Conservation (phyloP, 805 yeast genomes). For the Yamadazyma phyllophila region DNA sequence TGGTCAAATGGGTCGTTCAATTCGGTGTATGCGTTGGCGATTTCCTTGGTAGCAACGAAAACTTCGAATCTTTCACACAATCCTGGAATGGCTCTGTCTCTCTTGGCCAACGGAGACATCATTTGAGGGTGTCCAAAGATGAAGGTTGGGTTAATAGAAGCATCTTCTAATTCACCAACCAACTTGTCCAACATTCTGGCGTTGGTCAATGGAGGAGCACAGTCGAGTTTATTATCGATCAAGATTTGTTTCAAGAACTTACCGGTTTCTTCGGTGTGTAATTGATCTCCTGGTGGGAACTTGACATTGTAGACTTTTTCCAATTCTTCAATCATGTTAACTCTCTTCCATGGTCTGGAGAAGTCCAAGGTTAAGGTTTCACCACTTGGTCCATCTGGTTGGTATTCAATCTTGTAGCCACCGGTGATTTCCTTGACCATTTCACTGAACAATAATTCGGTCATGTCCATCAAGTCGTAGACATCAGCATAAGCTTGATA, state of each 20-base stretch:
- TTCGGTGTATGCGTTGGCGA: conserved; percentile 97
- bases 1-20: conserved; percentile 99
- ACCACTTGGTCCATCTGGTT: conserved; percentile 91
- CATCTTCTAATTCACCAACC: conserved; percentile 94
- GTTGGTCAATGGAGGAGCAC: conserved; percentile 91
- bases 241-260: conserved; percentile 80
- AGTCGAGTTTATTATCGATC: conserved; percentile 77
- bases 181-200: conserved; percentile 98
- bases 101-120: conserved; percentile 99
- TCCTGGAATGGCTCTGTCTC: conserved; percentile 88
- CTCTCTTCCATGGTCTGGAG: conserved; percentile 97
- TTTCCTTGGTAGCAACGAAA: conserved; percentile 97
- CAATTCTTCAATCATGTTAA: conserved; percentile 94
- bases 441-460: conserved; percentile 90
- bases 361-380: conserved; percentile 79
- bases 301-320: conserved; percentile 82
- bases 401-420: conserved; percentile 78
- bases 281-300: conserved; percentile 94
- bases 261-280: conserved; percentile 93
- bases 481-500: conserved; percentile 98
- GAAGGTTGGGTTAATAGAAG: conserved; percentile 94
- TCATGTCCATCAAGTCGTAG: conserved; percentile 91
- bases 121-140: conserved; percentile 98
- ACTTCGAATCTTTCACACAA: conserved; percentile 98
- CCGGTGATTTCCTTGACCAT: conserved; percentile 97